Conservation (phyloP, 768 basidiomycete species). For the Boletellus sp. region DNA sequence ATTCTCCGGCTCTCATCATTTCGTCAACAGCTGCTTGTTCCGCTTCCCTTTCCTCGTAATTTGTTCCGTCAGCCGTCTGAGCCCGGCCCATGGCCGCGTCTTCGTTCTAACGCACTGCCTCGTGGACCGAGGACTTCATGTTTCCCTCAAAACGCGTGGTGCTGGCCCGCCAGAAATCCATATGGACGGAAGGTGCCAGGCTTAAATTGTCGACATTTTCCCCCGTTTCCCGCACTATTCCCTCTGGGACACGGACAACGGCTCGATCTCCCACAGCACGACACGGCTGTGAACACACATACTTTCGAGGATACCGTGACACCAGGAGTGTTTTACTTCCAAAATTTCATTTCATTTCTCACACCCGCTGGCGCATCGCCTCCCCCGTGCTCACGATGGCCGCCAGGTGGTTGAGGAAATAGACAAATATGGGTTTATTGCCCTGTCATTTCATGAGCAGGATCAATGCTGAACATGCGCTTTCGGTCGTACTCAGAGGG, state of each 20-base stretch:
- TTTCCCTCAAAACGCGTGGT: slow-evolving; percentile 2
- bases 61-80: slow-evolving; percentile 3
- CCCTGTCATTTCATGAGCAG: slow-evolving; percentile 12
- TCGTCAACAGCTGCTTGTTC: neutral
- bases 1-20: neutral
- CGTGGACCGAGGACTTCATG: slow-evolving; percentile 5
- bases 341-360: slow-evolving; percentile 13
- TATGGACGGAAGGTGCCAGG: neutral
- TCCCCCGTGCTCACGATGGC: slow-evolving; percentile 16
- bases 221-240: slow-evolving; percentile 1
- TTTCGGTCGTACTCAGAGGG: slow-evolving; percentile 7
- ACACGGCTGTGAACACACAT: slow-evolving; percentile 5
- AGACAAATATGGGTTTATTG: slow-evolving; percentile 21
- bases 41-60: neutral
- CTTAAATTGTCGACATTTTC: slow-evolving; percentile 1
- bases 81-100: neutral
- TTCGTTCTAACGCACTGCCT: slow-evolving; percentile 5
- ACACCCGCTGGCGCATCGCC: slow-evolving; percentile 15
- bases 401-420: slow-evolving; percentile 5
- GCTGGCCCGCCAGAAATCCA: slow-evolving; percentile 1
- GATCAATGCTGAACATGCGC: slow-evolving; percentile 18
- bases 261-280: slow-evolving; percentile 10
- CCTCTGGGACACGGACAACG: neutral
- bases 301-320: slow-evolving; percentile 3
- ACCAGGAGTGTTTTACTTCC: neutral